Percentiles rank a stretch among this genome's conserved stretches.
Evolutionary conservation across 495 filamentous ascomycete genomes (phyloP).

Genomic region (Staphylotrichum longicolle): DNA sequence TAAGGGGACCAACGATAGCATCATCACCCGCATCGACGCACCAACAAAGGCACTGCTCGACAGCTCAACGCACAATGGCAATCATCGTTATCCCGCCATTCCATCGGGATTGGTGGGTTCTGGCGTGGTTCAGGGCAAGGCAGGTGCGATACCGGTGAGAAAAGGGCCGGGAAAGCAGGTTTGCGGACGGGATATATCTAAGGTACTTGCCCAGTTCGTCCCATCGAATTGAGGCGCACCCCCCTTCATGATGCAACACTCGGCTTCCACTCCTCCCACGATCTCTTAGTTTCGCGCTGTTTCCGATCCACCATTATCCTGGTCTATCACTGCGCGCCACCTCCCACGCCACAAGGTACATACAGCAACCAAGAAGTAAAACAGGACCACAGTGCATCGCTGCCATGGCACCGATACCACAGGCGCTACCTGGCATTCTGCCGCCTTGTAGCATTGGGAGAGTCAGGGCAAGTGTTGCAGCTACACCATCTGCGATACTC

Average conservation of each 20-base stretch:
- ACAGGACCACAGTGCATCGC: not conserved
- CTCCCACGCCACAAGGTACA: not conserved
- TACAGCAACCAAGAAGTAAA: not conserved
- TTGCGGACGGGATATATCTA: conserved; percentile 11
- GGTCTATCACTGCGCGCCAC: not conserved
- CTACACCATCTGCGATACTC: not conserved
- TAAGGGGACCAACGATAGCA: conserved; percentile 34
- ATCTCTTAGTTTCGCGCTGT: not conserved
- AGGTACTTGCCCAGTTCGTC: not conserved
- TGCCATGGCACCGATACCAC: conserved; percentile 15
- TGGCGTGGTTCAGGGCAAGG: conserved; percentile 1
- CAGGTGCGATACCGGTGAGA: conserved; percentile 24
- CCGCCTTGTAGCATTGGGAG: conserved; percentile 8
- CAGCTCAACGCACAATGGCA: conserved; percentile 12
- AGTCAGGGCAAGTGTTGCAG: not conserved
- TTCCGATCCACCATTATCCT: not conserved
- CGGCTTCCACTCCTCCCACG: no score
- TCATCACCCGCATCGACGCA: conserved; percentile 32
- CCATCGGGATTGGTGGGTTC: conserved; percentile 19
- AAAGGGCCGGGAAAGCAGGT: not conserved
- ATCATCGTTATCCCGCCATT: conserved; percentile 15
- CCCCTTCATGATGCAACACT: not conserved
- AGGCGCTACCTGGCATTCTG: conserved; percentile 14
- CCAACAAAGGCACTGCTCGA: conserved; percentile 29
- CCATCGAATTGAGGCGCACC: not conserved